Base-by-base conservation (phyloP, 179 eudicot species). In the Heliamphora pulchella region DNA sequence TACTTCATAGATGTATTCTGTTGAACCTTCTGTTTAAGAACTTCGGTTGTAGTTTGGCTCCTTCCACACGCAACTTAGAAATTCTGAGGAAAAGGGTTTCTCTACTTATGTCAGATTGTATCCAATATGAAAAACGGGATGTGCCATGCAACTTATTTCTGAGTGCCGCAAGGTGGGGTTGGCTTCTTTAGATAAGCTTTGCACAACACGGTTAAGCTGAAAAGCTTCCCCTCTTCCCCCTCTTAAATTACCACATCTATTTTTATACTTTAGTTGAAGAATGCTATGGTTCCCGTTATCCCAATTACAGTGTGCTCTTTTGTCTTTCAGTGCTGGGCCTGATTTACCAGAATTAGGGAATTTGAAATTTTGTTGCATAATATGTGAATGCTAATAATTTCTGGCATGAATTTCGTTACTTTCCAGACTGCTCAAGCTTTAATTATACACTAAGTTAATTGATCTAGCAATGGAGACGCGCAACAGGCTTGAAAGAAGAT, bases 361-460 rank as follows among this genome's bases (percentile, higher is more conserved):
- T 63, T 66, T 63, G 61, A 53, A 48, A 50, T 82, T 54, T 2
- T 75, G n/a, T 2, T 75, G n/a, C 14, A 44, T 58, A 62, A 20
- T 53, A 71, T 74, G 55, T 20, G 10, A 18, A 71, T 15, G n/a
- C 18, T 78, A 10, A 39, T 78, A 4, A 48, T 66, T 73, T 50
- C 6, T 22, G 55, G 75, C 58, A 43, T 58, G 68, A 67, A 46
- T 13, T 64, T 57, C 20, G 39, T 68, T 43, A 18, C 43, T 57
- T 65, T 31, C 22, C 9, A 4, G 11, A 17, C 43, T 47, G 53
- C 54, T 51, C 3, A 4, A 39, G 48, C 7, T 15, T 58, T 76
- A 13, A 58, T 76, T 67, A 58, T 78, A 18, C 10, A 51, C 75
- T 55, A 41, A 41, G 44, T 78, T 55, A 51, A 51, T 41, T 78